Percentiles rank a stretch among this genome's conserved stretches.
Evolutionary conservation across 305 asterid species (phyloP).

Genomic region (Rubia tinctorum): DNA sequence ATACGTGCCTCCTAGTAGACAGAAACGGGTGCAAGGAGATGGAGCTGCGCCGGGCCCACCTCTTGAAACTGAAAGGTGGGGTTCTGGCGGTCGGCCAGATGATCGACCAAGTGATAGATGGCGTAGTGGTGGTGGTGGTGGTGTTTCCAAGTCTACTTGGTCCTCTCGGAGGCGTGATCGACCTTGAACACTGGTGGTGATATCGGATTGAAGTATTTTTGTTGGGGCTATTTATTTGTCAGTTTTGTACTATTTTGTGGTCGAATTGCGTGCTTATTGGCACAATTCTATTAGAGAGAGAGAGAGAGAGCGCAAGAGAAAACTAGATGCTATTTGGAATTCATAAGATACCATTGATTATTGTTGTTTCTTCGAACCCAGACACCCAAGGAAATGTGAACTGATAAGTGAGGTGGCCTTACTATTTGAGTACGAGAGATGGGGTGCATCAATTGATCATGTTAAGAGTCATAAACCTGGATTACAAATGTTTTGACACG

Average conservation of each 20-base stretch:
- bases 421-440: no score
- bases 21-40: conserved; percentile 37
- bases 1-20: conserved; percentile 62
- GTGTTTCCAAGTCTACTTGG: conserved; percentile 48
- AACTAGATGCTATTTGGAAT: neutral
- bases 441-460: no score
- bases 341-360: neutral
- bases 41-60: conserved; percentile 43
- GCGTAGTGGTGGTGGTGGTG: conserved; percentile 65
- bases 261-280: neutral
- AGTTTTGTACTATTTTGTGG: conserved; percentile 2
- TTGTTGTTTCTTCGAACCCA: neutral
- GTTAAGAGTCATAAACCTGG: no score
- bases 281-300: neutral
- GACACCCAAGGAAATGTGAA: neutral
- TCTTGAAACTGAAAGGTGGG: conserved; percentile 63
- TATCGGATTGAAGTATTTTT: conserved; percentile 14
- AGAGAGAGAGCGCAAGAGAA: neutral
- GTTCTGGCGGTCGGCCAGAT: conserved; percentile 38
- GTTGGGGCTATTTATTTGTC: neutral
- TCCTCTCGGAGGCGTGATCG: conserved; percentile 32
- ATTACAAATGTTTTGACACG: no score
- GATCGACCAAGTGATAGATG: conserved; percentile 49
- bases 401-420: neutral
- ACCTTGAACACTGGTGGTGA: conserved; percentile 10